Base-by-base conservation (phyloP, 2,329 filamentous ascomycete species). In the Mycocentrospora acerina region DNA sequence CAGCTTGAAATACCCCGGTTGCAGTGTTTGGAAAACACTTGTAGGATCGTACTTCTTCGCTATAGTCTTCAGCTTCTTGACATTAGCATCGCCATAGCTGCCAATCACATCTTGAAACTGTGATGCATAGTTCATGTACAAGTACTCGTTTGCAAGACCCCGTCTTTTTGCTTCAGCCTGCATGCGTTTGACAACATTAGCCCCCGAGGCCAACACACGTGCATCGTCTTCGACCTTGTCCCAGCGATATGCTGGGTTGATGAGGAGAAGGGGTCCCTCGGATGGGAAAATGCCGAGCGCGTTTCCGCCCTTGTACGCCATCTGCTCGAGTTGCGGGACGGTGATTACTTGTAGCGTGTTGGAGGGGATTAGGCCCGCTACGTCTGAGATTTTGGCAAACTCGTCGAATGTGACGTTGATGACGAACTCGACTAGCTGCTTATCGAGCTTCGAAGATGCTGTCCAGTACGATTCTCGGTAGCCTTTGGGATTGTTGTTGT, bases 41-140 rank as follows among this genome's bases (percentile, higher is more conserved):
- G 30, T 41, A 3, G 53, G 53, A 34, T 57, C 55, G 14, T 56
- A 56, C 31, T 52, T 53, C 27, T 44, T 42, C 4, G 49, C 39
- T 2, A 59, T 40, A 1, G 30, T 14, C 31, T 44, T 39, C 32
- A 60, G n/a, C 11, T 40, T 55, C 19, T 51, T 44, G 28, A 60
- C 38, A 33, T 71, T 75, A 1, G 45, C 51, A 12, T 51, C 19
- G 0, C 72, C 72, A 43, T 76, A 76, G 9, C 68, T 59, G 9
- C 54, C 51, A 30, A 75, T 44, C 1, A 69, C 61, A 42, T 71
- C 62, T 42, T 75, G 71, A 41, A 57, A 69, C 35, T 62, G 57
- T 33, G 62, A 66, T 8, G 67, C 73, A 42, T 76, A 75, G 46
- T 75, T 75, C 67, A 74, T 70, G 52, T 75, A 76, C 18, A 73